Percentiles rank a stretch among this genome's conserved stretches.
These are phyloP conservation scores for Acanthamoeba culbertsoni DNA, from an alignment of 208 protist genomes.

Conservation along the genomic window DNA sequence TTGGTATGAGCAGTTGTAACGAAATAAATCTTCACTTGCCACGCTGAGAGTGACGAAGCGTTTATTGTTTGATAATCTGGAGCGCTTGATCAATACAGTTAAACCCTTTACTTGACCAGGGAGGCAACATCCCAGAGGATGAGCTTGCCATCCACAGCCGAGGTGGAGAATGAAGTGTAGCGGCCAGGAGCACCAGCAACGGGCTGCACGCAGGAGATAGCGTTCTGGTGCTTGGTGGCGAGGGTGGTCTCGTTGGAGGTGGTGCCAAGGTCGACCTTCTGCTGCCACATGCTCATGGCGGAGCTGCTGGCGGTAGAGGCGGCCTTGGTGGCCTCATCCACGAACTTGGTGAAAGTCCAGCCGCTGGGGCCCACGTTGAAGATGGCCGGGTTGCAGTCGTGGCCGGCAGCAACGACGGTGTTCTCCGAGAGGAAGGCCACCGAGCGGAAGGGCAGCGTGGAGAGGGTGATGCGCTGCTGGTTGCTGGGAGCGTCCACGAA, in stretches of 20 bases:
- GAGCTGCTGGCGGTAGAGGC: background rate
- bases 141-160: constrained; percentile 79
- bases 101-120: constrained; percentile 50
- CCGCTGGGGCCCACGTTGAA: constrained; percentile 42
- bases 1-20: too few relatives aligned
- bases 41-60: too few relatives aligned
- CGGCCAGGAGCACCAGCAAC: constrained; percentile 47
- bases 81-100: background rate
- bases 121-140: constrained; percentile 72
- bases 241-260: constrained; percentile 65
- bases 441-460: constrained; percentile 73
- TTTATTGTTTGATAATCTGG: too few relatives aligned
- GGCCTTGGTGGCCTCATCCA: constrained; percentile 61
- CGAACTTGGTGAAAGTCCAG: constrained; percentile 70
- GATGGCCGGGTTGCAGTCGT: constrained; percentile 77
- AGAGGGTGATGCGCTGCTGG: constrained; percentile 56
- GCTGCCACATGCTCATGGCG: constrained; percentile 81
- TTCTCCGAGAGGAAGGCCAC: constrained; percentile 73
- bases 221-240: constrained; percentile 80
- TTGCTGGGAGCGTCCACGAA: constrained; percentile 69
- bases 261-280: constrained; percentile 73
- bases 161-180: constrained; percentile 73
- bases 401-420: constrained; percentile 77
- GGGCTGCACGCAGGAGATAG: constrained; percentile 70
- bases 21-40: too few relatives aligned